These are phyloP conservation scores for Heritiera fomes DNA, from an alignment of 345 rosid genomes.

Conservation along the genomic window DNA sequence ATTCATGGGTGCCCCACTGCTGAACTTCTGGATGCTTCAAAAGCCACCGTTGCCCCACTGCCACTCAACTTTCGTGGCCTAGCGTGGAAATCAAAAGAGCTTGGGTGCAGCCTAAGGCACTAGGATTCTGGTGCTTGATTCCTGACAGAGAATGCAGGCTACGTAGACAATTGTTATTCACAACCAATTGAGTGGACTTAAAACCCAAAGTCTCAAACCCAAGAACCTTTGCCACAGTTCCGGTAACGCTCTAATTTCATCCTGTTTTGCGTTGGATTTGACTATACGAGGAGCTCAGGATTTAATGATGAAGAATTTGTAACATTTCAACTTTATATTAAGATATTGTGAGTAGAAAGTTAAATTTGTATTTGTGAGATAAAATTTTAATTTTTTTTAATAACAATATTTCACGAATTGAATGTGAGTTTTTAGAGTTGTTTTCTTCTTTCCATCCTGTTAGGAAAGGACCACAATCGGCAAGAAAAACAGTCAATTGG, in stretches of 20 bases:
- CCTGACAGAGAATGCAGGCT: background rate
- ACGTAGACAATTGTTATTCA: background rate
- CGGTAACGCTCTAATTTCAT: no score
- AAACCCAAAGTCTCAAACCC: background rate
- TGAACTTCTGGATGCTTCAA: background rate
- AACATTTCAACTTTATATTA: no score
- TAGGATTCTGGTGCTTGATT: background rate
- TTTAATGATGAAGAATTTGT: no score
- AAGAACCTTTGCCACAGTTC: background rate
- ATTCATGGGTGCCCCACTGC: background rate
- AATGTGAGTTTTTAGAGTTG: no score
- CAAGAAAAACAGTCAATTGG: background rate
- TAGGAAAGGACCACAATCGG: constrained; percentile 27
- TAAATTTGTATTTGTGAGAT: no score
- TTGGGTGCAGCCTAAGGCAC: background rate
- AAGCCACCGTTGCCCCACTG: background rate
- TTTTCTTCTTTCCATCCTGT: constrained; percentile 15
- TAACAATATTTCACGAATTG: no score
- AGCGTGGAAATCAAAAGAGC: background rate
- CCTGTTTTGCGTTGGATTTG: no score
- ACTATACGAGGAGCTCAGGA: no score
- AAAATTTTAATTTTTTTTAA: no score
- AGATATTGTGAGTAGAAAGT: no score
- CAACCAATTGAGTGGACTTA: background rate
- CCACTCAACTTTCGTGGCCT: background rate